phyloP scores from a whole-genome alignment of 495 filamentous ascomycete genomes.

The Lineolata rhizophorae region DNA sequence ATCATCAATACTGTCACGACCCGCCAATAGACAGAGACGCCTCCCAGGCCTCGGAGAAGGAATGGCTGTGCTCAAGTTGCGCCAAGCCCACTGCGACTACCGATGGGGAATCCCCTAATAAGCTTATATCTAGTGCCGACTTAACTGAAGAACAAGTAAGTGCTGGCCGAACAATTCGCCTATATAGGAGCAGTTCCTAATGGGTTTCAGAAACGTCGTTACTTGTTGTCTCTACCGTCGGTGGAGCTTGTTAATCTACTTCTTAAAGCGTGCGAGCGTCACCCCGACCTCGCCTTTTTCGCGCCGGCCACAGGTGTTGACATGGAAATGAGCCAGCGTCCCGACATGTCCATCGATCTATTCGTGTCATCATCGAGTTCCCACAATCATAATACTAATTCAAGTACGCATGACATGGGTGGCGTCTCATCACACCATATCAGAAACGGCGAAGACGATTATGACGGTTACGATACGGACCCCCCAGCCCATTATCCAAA shows the following conservation, averaged over 20 bases:
- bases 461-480: conserved; percentile 15
- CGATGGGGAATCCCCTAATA: conserved; percentile 6
- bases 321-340: no score
- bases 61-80: conserved; percentile 67
- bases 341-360: no score
- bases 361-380: no score
- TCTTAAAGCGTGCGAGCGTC: conserved; percentile 19
- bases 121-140: conserved; percentile 22
- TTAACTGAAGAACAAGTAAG: conserved; percentile 13
- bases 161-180: not conserved
- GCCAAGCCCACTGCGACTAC: conserved; percentile 9
- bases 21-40: conserved; percentile 54
- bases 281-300: conserved; percentile 21
- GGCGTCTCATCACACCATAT: no score
- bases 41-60: conserved; percentile 37
- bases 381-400: no score
- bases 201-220: conserved; percentile 27
- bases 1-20: conserved; percentile 84
- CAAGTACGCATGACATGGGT: no score
- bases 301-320: conserved; percentile 15
- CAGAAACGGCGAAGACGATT: conserved; percentile 7
- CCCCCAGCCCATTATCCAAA: conserved; percentile 18
- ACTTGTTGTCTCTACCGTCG: conserved; percentile 23
- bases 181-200: not conserved
- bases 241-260: conserved; percentile 24